Evolutionary conservation across 2,329 filamentous ascomycete genomes (phyloP), one percentile per base, ranked within the genome.

Genomic region (Zymoseptoria ardabiliae): DNA sequence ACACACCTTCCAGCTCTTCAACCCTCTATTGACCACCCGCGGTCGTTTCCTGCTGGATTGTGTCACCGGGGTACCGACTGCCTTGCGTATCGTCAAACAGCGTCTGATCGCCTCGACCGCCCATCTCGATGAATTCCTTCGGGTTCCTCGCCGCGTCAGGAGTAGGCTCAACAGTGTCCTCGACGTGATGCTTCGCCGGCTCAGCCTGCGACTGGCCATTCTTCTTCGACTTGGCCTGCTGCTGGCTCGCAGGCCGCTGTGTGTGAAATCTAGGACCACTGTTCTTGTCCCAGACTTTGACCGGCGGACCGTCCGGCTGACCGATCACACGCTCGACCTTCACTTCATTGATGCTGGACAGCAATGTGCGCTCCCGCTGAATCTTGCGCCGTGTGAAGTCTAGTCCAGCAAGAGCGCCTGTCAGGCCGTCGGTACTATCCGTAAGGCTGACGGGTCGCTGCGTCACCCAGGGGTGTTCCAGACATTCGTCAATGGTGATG

Each of bases 401-500:
- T 9, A 99, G 82, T 10, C 84, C 83, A 22, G 85, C 85, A 66
- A 99, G 84, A 30, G 89, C 91, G n/a, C 90, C 90, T 0, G 94
- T 92, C 21, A 99, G 81, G 5, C 93, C 92, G 70, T 95, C 91
- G 17, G 92, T 97, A 75, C 91, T 96, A 76, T 97, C 93, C 62
- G 86, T 86, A 28, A 67, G 59, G 53, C 65, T 71, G 58, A 71
- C 61, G 57, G 58, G 53, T 21, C 62, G 64, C 45, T 68, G 65
- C 1, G 85, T 91, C 57, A 91, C 84, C 94, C 94, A 99, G 0
- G 93, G 91, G 71, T 99, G 94, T 65, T 88, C 80, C 9, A 99
- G 81, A 70, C 94, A 97, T 68, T 96, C 85, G 64, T 97, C 92
- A 61, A 99, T 85, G 0, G 89, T 93, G 73, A 89, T 93, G 54